Conservation (phyloP, 2,329 filamentous ascomycete species). For the Mollisia scopiformis region DNA sequence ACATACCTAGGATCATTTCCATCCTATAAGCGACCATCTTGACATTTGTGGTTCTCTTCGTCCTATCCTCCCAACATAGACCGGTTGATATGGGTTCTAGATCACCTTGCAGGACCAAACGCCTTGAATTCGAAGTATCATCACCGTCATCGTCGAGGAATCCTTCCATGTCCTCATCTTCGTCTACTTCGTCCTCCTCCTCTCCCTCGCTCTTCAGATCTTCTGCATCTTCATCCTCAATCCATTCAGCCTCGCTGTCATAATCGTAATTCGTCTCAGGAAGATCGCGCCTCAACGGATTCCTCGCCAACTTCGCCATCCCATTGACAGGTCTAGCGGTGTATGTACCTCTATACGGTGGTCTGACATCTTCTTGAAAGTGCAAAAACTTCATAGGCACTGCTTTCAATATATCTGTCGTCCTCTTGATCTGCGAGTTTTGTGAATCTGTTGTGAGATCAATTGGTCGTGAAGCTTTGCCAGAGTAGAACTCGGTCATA, state of each 20-base stretch:
- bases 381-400: slow-evolving; percentile 36
- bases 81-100: slow-evolving; percentile 79
- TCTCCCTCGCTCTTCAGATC: slow-evolving; percentile 64
- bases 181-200: slow-evolving; percentile 67
- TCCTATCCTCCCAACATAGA: slow-evolving; percentile 76
- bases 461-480: slow-evolving; percentile 30
- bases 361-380: slow-evolving; percentile 68
- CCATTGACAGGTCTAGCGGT: slow-evolving; percentile 49
- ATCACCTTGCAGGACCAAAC: slow-evolving; percentile 63
- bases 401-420: slow-evolving; percentile 22
- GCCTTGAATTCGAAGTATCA: slow-evolving; percentile 51
- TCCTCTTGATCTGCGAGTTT: slow-evolving; percentile 34
- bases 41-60: slow-evolving; percentile 49
- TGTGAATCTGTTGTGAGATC: slow-evolving; percentile 37
- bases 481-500: slow-evolving; percentile 32
- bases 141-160: slow-evolving; percentile 70
- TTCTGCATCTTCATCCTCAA: slow-evolving; percentile 66
- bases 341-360: slow-evolving; percentile 73
- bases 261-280: slow-evolving; percentile 76
- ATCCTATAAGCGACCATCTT: slow-evolving; percentile 67
- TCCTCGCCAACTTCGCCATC: slow-evolving; percentile 53
- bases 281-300: slow-evolving; percentile 57
- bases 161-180: slow-evolving; percentile 72
- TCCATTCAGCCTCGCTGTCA: slow-evolving; percentile 85
- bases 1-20: slow-evolving; percentile 61